phyloP scores from a whole-genome alignment of 441 rosid genomes.

The Manihot esculenta region DNA sequence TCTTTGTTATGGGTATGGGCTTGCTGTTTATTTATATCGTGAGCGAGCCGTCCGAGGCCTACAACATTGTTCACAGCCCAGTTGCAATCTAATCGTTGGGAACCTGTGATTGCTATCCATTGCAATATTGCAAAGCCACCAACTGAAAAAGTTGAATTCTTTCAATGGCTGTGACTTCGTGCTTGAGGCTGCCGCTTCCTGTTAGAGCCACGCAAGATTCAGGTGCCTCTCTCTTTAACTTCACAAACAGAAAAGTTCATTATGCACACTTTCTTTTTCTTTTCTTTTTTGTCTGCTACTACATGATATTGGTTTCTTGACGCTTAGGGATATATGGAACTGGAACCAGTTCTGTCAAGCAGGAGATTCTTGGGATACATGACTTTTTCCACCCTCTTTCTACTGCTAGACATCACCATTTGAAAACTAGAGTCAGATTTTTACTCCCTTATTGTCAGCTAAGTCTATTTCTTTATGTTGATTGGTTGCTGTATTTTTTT shows the following conservation, averaged over 20 bases:
- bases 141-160: neutral
- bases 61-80: neutral
- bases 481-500: neutral
- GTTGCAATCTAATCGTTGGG: neutral
- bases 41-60: neutral
- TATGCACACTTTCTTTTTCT: neutral
- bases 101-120: conserved; percentile 6
- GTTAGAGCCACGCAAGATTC: conserved; percentile 15
- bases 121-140: neutral
- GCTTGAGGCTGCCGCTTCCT: conserved; percentile 13
- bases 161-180: conserved; percentile 34
- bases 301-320: neutral
- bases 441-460: neutral
- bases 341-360: conserved; percentile 1
- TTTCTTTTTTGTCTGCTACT: neutral
- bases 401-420: conserved; percentile 1
- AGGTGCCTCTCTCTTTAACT: conserved; percentile 17
- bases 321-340: conserved; percentile 17
- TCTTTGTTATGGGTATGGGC: neutral
- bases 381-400: conserved; percentile 2
- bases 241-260: neutral
- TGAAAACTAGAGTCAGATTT: conserved; percentile 34
- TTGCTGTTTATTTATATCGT: too few relatives aligned
- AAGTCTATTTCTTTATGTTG: neutral
- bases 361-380: conserved; percentile 21